Base-by-base conservation (phyloP, 257 asterid genomes). In the Gentiana dahurica region DNA sequence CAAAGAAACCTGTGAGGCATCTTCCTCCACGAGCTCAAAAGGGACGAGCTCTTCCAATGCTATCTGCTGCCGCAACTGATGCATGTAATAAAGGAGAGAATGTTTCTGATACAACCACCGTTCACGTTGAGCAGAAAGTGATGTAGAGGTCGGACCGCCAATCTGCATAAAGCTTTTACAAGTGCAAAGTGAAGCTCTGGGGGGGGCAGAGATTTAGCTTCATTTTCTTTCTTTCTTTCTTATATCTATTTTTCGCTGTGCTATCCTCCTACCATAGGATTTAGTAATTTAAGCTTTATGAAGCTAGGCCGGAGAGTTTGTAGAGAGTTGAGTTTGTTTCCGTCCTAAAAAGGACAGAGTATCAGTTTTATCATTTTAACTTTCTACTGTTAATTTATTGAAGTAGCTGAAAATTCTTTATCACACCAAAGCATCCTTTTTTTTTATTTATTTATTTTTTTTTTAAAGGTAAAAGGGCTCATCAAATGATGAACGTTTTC, bases 11-110 rank as follows among this genome's bases (percentile, higher is more conserved):
- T 8, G 73, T 81, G 34, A 90, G 74, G 66, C 96, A 84, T 71
- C 95, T 90, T 43, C 97, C 95, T 0, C 95, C 95, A 0, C 87
- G 95, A 1, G 95, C 95, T n/a, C 94, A 86, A 65, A 90, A 79
- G 68, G 74, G 87, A 38, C 72, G 85, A 50, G 68, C 65, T 72
- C 84, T 84, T 48, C 79, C 95, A 24, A 77, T 84, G 9, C 77
- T 85, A 65, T 69, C 90, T 55, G 64, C 95, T 0, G 72, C 47
- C 5, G 9, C 6, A 7, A 5, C 46, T 41, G 83, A 73, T 34
- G 10, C 78, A 34, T 73, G 63, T 10, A 24, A 24, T 24, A 78
- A 78, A 66, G 13, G 67, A 1, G 80, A 76, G 63, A 61, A 70
- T 0, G 63, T 43, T 24, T 68, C 79, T 56, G 82, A 79, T 58